Evolutionary conservation across 148 eudicot species (phyloP).

Genomic region (Nepenthes gracilis): DNA sequence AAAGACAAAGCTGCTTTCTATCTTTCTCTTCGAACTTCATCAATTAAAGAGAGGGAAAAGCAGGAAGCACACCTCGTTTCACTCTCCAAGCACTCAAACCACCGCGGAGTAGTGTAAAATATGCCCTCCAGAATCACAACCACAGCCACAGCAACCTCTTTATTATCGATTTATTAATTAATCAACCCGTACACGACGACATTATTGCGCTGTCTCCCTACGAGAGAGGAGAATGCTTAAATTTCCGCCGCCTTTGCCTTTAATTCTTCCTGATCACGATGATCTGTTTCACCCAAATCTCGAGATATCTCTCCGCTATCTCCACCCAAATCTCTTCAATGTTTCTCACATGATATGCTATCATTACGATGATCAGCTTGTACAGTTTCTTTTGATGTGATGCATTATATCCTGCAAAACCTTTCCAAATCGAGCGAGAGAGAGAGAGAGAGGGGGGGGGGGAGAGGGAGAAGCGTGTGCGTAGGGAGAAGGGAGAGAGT

Average conservation of each 20-base stretch:
- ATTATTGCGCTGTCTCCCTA: slow-evolving; percentile 25
- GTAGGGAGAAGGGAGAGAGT: slow-evolving; percentile 5
- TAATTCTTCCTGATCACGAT: slow-evolving; percentile 8
- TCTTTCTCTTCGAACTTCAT: too few relatives aligned
- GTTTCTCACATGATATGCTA: slow-evolving; percentile 4
- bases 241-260: slow-evolving; percentile 46
- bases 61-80: too few relatives aligned
- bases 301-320: slow-evolving; percentile 9
- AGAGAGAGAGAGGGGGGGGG: slow-evolving; percentile 1
- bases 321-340: not conserved
- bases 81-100: too few relatives aligned
- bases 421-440: slow-evolving; percentile 3
- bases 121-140: not conserved
- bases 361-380: slow-evolving; percentile 1
- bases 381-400: not conserved
- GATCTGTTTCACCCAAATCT: slow-evolving; percentile 16
- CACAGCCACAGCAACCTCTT: slow-evolving; percentile 7
- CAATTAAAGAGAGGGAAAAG: too few relatives aligned
- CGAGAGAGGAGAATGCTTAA: slow-evolving; percentile 12
- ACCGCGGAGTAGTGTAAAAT: too few relatives aligned
- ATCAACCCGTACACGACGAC: slow-evolving; percentile 9
- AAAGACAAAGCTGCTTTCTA: too few relatives aligned
- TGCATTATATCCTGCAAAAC: too few relatives aligned
- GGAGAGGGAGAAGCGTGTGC: too few relatives aligned
- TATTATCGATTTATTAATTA: not conserved